Conservation (phyloP, 108 stramenopile species). For the Licmophora abbreviata region DNA sequence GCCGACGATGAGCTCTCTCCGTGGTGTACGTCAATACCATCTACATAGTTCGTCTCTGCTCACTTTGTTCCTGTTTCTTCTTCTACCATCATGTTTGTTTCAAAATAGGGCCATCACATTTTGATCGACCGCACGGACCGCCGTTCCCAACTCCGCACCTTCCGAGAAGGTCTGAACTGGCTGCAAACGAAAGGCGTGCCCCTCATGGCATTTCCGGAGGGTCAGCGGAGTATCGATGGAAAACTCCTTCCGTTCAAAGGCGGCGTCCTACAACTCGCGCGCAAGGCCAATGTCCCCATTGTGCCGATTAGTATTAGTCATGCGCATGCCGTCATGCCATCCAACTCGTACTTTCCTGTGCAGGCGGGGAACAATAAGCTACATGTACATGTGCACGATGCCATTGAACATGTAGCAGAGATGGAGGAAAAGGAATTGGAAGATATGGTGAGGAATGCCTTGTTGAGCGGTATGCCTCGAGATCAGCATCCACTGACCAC, state of each 20-base stretch:
- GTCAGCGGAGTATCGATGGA: conserved; percentile 58
- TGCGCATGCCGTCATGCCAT: conserved; percentile 69
- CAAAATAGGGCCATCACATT: conserved; percentile 59
- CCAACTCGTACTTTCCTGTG: conserved; percentile 46
- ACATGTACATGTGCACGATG: conserved; percentile 61
- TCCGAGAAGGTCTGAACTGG: conserved; percentile 57
- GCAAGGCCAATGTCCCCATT: conserved; percentile 66
- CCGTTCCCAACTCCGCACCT: conserved; percentile 61
- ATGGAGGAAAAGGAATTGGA: conserved; percentile 61
- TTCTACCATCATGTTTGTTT: neutral
- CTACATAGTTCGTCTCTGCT: neutral
- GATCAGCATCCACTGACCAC: conserved; percentile 50
- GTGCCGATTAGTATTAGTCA: conserved; percentile 70
- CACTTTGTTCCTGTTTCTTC: neutral
- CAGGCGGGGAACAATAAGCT: conserved; percentile 58
- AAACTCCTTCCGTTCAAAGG: conserved; percentile 75
- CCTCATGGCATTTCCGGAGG: conserved; percentile 83
- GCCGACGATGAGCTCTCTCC: neutral
- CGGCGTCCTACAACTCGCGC: conserved; percentile 68
- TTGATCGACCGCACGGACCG: conserved; percentile 69
- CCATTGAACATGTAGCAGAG: conserved; percentile 44
- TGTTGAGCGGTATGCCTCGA: conserved; percentile 44
- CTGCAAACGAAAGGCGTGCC: conserved; percentile 59
- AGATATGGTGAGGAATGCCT: conserved; percentile 30
- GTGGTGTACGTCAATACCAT: neutral